These are phyloP conservation scores for Hippophae tibetana DNA, from an alignment of 306 rosid species.

Conservation along the genomic window DNA sequence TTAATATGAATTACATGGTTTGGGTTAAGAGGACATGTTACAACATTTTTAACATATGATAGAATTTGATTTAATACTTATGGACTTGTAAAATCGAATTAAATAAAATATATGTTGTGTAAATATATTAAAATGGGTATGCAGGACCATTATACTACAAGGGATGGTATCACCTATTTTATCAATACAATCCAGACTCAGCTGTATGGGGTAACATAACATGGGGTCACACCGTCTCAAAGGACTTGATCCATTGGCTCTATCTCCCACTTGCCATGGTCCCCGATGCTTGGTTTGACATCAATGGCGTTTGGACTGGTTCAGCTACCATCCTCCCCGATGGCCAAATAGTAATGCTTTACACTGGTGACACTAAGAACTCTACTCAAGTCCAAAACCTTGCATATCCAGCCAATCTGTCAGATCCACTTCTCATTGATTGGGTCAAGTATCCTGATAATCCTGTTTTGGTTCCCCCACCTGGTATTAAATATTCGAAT, in stretches of 20 bases:
- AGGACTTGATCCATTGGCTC: slow-evolving; percentile 73
- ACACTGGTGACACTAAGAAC: slow-evolving; percentile 45
- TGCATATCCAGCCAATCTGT: slow-evolving; percentile 58
- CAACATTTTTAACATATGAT: too few species aligned
- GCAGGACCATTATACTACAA: slow-evolving; percentile 62
- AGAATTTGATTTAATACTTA: too few species aligned
- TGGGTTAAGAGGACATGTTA: too few species aligned
- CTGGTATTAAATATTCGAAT: slow-evolving; percentile 25
- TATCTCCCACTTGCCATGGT: slow-evolving; percentile 64
- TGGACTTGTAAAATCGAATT: too few species aligned
- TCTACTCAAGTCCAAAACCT: slow-evolving; percentile 66
- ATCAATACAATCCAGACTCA: slow-evolving; percentile 78
- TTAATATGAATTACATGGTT: too few species aligned
- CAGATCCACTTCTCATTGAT: slow-evolving; percentile 66
- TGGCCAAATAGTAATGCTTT: slow-evolving; percentile 60
- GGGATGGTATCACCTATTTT: slow-evolving; percentile 85
- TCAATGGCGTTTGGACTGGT: slow-evolving; percentile 79
- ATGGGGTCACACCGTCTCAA: slow-evolving; percentile 80
- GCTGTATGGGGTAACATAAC: slow-evolving; percentile 82
- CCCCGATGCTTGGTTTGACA: slow-evolving; percentile 47
- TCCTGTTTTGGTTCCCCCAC: slow-evolving; percentile 61
- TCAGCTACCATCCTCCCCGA: slow-evolving; percentile 61
- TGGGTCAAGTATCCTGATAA: slow-evolving; percentile 63
- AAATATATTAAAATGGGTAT: background rate
- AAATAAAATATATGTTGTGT: too few species aligned